Evolutionary conservation across 345 rosid species (phyloP).

Genomic region (Nephelium lappaceum): DNA sequence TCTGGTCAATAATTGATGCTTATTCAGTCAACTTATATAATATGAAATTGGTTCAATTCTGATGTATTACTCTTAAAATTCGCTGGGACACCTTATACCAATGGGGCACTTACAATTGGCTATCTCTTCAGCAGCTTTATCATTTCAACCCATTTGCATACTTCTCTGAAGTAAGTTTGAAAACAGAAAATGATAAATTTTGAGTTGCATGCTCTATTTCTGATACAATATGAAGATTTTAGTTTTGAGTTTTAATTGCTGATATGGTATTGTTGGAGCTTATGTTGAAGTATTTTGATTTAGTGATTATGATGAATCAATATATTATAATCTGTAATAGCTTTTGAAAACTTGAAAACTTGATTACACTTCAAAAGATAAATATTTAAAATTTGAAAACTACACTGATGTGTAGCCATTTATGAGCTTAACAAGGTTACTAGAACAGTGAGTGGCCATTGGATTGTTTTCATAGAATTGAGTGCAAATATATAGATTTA

Average conservation of each 20-base stretch:
- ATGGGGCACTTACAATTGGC: not conserved
- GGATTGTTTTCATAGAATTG: not conserved
- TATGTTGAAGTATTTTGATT: not conserved
- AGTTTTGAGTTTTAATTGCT: not conserved
- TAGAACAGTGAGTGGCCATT: too few relatives aligned
- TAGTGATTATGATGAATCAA: not conserved
- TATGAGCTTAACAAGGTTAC: too few relatives aligned
- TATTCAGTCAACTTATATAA: not conserved
- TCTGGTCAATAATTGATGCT: slow-evolving; percentile 6
- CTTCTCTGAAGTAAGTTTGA: not conserved
- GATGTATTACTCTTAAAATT: not conserved
- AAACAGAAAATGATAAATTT: too few relatives aligned
- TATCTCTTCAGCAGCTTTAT: not conserved
- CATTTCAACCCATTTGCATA: not conserved
- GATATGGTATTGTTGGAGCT: not conserved
- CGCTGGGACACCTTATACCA: not conserved
- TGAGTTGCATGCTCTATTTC: not conserved
- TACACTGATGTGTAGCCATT: too few relatives aligned
- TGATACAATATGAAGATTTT: not conserved
- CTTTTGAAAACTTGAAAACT: too few relatives aligned
- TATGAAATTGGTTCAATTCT: not conserved
- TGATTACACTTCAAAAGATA: too few relatives aligned
- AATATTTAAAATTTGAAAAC: too few relatives aligned
- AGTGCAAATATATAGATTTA: too few relatives aligned
- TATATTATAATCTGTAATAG: too few relatives aligned